Conservation (phyloP, 352 stramenopile species). For the Globisporangium okanoganense region DNA sequence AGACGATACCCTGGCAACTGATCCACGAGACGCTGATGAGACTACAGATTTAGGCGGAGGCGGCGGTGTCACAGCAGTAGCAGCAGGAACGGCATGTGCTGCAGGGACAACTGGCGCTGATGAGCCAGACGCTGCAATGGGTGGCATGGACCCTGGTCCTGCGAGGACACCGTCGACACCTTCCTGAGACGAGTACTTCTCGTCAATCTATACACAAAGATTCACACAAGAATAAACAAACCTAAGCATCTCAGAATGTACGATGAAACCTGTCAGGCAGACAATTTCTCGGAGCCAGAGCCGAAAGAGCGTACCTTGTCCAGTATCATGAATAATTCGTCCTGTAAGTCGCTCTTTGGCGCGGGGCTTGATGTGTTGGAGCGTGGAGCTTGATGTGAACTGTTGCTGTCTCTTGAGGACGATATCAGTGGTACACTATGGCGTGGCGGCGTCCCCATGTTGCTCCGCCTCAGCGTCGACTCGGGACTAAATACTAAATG, state of each 20-base stretch:
- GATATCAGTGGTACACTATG: neutral
- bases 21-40: neutral
- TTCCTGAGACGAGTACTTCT: conserved; percentile 47
- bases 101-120: neutral
- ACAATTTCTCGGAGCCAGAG: neutral
- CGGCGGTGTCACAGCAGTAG: neutral
- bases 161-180: neutral
- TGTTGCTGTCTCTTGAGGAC: neutral
- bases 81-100: neutral
- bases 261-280: no score
- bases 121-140: neutral
- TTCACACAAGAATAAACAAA: no score
- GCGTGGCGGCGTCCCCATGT: conserved; percentile 10
- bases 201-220: conserved; percentile 29
- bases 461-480: neutral
- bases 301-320: conserved; percentile 31
- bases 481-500: conserved; percentile 53
- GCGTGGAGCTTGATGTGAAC: neutral
- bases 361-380: neutral
- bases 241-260: no score
- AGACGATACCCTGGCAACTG: neutral
- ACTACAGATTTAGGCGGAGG: neutral
- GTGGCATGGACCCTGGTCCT: neutral
- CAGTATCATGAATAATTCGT: conserved; percentile 55
- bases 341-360: conserved; percentile 37